Evolutionary conservation across 306 rosid genomes (phyloP), one percentile per base, ranked within the genome.

Genomic region (Erythrophleum fordii): DNA sequence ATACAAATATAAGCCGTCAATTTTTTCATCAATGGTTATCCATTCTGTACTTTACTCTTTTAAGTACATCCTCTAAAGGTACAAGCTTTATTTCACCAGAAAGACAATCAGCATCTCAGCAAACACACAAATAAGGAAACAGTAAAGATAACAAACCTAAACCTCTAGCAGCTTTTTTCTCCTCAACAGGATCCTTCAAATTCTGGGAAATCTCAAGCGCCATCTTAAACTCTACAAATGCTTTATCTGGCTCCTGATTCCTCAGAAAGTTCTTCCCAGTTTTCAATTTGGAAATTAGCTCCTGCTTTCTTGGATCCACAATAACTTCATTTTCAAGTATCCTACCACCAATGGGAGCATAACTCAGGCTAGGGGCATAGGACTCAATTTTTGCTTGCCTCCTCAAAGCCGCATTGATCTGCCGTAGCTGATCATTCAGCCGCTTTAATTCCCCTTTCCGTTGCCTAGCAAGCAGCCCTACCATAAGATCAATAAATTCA

Each of bases 371-470:
- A 26, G 99, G 99, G 48, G 99, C 99, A 72, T 95, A 95, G 17
- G 99, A 93, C 85, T 95, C 98, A 46, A 95, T 93, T 85, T 93
- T 95, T 12, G 99, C 98, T 86, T 95, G 99, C 86, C 93, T 93
- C 87, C 94, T 89, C 52, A 92, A 85, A 58, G 99, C 97, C 37
- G 90, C 77, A 48, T 93, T 95, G 78, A 95, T 95, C 77, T 93
- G 99, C 68, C 97, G 93, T 51, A 93, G 84, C 83, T 95, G 99
- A 78, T 95, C 99, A 59, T 95, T 95, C 80, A 95, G 42, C 55
- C 90, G 84, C 79, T 92, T 77, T 66, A 95, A 73, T 85, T 95
- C 98, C 23, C 88, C 94, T 82, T 49, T 95, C 85, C 99, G 89
- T 88, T 93, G 99, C 70, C 98, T 93, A 25, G 99, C 99, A 52